Evolutionary conservation across 345 rosid genomes (phyloP).

Genomic region (Bretschneidera sinensis): DNA sequence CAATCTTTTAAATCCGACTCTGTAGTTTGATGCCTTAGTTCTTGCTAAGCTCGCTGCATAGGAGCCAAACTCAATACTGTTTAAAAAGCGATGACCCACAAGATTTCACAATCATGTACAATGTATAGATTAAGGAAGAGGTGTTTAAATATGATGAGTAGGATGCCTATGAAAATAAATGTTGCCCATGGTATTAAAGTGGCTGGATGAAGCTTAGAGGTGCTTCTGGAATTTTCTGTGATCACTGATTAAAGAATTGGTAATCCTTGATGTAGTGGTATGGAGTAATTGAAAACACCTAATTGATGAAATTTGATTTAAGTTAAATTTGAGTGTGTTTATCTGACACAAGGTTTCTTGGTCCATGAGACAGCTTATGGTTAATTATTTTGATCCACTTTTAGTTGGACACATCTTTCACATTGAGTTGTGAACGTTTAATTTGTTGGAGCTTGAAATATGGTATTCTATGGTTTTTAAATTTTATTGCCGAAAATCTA

Average conservation of each 20-base stretch:
- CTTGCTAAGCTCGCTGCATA: too few relatives aligned
- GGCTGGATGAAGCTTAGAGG: neutral
- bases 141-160: too few relatives aligned
- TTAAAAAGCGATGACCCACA: too few relatives aligned
- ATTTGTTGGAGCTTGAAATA: neutral
- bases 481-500: neutral
- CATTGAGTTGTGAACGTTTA: too few relatives aligned
- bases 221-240: neutral
- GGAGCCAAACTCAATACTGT: too few relatives aligned
- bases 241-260: too few relatives aligned
- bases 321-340: neutral
- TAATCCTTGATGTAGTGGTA: too few relatives aligned
- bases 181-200: neutral
- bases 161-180: too few relatives aligned
- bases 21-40: too few relatives aligned
- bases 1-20: neutral
- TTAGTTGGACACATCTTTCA: neutral
- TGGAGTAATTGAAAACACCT: neutral
- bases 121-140: neutral
- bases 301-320: neutral
- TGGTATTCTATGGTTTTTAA: neutral
- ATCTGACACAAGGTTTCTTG: too few relatives aligned
- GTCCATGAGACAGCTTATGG: neutral
- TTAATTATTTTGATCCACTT: neutral
- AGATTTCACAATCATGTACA: neutral